Conservation (phyloP, 192 early-diverging fungal genomes). For the Spizellomyces sp. region DNA sequence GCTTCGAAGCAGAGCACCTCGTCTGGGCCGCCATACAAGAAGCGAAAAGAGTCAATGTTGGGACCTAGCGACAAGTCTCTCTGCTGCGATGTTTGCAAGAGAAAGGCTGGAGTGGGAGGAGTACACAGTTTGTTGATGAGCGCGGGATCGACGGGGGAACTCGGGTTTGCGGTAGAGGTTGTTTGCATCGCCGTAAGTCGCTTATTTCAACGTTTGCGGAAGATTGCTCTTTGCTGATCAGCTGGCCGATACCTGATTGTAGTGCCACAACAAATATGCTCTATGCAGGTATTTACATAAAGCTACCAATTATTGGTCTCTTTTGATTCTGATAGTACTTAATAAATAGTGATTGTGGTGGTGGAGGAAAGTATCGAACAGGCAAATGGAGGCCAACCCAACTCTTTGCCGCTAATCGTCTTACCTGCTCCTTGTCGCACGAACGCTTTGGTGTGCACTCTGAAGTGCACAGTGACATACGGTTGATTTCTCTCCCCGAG, state of each 20-base stretch:
- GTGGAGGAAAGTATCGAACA: conserved; percentile 7
- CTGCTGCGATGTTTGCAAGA: not conserved
- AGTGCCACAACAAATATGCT: conserved; percentile 13
- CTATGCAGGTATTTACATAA: not conserved
- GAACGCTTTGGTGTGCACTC: not conserved
- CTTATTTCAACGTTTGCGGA: too few species aligned
- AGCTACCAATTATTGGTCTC: too few species aligned
- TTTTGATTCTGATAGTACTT: too few species aligned
- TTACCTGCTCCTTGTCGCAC: not conserved
- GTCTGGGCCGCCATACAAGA: not conserved
- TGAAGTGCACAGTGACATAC: not conserved
- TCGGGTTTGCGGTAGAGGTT: not conserved
- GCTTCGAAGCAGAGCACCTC: not conserved
- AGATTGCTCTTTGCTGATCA: not conserved
- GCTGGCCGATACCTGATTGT: conserved; percentile 9
- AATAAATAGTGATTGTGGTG: not conserved
- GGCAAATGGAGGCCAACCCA: conserved; percentile 12
- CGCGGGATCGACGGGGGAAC: not conserved
- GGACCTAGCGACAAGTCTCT: not conserved
- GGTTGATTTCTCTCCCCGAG: not conserved
- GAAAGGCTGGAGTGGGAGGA: not conserved
- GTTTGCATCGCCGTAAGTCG: too few species aligned
- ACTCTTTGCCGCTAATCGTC: conserved; percentile 2
- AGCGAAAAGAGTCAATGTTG: not conserved
- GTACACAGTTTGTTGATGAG: not conserved